Evolutionary conservation across 1,284 basidiomycete genomes (phyloP), one percentile per base, ranked within the genome.

Genomic region (Salmacisia buchloeana): DNA sequence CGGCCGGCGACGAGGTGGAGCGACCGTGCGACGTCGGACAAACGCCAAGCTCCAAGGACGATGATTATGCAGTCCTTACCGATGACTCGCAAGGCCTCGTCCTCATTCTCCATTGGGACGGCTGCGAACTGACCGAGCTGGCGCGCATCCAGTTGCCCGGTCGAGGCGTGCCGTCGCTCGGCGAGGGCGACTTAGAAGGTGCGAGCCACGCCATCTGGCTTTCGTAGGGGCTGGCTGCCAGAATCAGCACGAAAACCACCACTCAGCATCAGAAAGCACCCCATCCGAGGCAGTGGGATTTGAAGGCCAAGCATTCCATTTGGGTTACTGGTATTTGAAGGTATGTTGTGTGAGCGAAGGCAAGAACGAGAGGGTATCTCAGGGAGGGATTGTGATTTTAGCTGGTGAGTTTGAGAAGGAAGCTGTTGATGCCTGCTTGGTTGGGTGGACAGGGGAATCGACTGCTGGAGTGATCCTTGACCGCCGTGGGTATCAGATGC

Each of bases 131-230:
- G 1, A 23, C 3, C 1, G 58, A 66, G 27, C 34, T 69, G 7
- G 65, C 71, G 3, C 49, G 65, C 0, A 60, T 63, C 9, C 54
- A 65, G 49, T 61, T 78, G 12, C 71, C 74, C 2, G 67, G 62
- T 33, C 31, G 45, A 21, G 63, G 59, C 10, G 56, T 13, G 7
- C 61, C 62, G 12, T 18, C 7, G 15, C 35, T 67, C 0, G 2
- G 46, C 1, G 31, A 38, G 2, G 65, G 57, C 4, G 46, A 61
- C 4, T 36, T 56, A 0, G 68, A 75, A 54, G 73, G 74, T 10
- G 76, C 76, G 7, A 78, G 76, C 60, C 76, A 78, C 59, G 76
- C 75, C 3, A 69, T 77, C 18, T 78, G 76, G 76, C 64, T 78
- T 15, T 49, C 65, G 9, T 74, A 62, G 60, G 23, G 9, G 25